These are phyloP conservation scores for Cerrena zonata DNA, from an alignment of 1,284 basidiomycete species.

Conservation along the genomic window DNA sequence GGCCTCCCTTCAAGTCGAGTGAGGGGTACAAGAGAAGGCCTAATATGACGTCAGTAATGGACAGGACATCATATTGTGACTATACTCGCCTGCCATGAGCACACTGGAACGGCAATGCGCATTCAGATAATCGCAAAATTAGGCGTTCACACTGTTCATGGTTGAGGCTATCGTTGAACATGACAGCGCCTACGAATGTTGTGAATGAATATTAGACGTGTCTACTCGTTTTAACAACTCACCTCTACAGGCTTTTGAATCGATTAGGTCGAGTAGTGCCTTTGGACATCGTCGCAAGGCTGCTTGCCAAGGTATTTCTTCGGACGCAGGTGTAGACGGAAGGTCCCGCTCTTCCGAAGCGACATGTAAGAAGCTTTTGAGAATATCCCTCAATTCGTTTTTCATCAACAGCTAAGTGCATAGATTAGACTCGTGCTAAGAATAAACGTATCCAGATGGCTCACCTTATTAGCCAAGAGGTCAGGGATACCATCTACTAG, in stretches of 20 bases:
- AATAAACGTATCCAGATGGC: slow-evolving; percentile 9
- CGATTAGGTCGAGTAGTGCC: slow-evolving; percentile 74
- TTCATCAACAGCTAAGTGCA: slow-evolving; percentile 50
- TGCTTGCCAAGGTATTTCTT: slow-evolving; percentile 49
- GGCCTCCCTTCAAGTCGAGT: too few relatives aligned
- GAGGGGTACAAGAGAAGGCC: slow-evolving; percentile 47
- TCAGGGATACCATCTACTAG: slow-evolving; percentile 55
- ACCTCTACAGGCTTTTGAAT: slow-evolving; percentile 92
- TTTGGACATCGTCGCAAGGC: slow-evolving; percentile 74
- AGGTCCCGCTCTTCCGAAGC: too few relatives aligned
- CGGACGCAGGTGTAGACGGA: too few relatives aligned
- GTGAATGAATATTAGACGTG: background rate
- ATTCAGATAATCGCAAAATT: slow-evolving; percentile 59
- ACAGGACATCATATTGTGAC: background rate
- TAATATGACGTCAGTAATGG: slow-evolving; percentile 14
- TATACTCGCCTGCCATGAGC: slow-evolving; percentile 68
- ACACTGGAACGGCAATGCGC: slow-evolving; percentile 85
- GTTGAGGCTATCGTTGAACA: slow-evolving; percentile 86
- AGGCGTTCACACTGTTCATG: slow-evolving; percentile 66
- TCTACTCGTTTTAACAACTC: slow-evolving; percentile 17
- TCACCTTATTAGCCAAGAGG: slow-evolving; percentile 65
- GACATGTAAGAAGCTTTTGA: slow-evolving; percentile 56
- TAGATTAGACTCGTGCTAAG: background rate
- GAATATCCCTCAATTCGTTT: slow-evolving; percentile 60
- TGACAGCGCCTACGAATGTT: slow-evolving; percentile 70